Evolutionary conservation across 1,139 yeast species (phyloP).

Genomic region (Kodamaea derodonti): DNA sequence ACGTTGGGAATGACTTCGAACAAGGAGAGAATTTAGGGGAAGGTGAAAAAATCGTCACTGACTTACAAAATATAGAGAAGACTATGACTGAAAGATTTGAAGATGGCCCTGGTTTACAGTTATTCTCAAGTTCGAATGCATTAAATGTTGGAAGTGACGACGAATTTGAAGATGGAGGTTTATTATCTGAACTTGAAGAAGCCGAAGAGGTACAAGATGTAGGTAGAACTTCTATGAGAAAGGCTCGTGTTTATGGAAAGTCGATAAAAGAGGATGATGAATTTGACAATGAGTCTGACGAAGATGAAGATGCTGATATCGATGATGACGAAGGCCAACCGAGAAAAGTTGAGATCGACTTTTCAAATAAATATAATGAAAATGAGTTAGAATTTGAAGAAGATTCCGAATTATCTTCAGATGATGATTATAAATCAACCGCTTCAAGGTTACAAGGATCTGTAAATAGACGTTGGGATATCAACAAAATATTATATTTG

Average conservation of each 20-base stretch:
- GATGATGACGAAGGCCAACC: conserved; percentile 36
- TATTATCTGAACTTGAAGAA: conserved; percentile 28
- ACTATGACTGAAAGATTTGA: conserved; percentile 59
- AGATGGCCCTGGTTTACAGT: conserved; percentile 68
- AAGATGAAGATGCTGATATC: conserved; percentile 34
- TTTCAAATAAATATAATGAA: conserved; percentile 37
- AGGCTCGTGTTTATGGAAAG: conserved; percentile 56
- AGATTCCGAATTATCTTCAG: conserved; percentile 41
- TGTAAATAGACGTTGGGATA: conserved; percentile 63
- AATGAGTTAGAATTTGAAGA: conserved; percentile 51
- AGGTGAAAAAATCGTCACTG: conserved; percentile 76
- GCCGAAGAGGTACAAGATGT: conserved; percentile 29
- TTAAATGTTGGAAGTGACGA: conserved; percentile 39
- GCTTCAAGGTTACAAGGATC: conserved; percentile 44
- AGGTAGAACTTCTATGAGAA: conserved; percentile 61
- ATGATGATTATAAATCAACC: conserved; percentile 38
- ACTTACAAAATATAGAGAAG: conserved; percentile 66
- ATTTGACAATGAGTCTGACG: conserved; percentile 34
- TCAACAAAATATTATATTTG: conserved; percentile 76
- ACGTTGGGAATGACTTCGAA: conserved; percentile 72
- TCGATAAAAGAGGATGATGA: conserved; percentile 49
- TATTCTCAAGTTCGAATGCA: conserved; percentile 60
- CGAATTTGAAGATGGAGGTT: conserved; percentile 34
- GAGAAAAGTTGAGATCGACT: conserved; percentile 48
- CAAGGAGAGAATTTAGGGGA: conserved; percentile 72